Conservation (phyloP, 1,139 yeast species). For the Debaryomyces singareniensis region DNA sequence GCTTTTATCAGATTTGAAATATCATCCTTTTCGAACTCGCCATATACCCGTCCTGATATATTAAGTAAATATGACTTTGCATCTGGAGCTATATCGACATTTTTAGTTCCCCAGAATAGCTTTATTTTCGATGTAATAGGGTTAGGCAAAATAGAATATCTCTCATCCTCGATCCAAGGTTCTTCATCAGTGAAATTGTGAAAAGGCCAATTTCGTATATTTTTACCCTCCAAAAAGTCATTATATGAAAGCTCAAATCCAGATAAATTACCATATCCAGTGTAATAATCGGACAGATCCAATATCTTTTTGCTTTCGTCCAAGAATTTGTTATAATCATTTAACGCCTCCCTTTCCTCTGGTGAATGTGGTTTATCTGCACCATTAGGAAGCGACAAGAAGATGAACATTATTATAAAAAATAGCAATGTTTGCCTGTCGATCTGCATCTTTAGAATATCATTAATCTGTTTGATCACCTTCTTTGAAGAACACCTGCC, state of each 20-base stretch:
- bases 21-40: conserved; percentile 19
- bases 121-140: conserved; percentile 41
- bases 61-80: conserved; percentile 39
- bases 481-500: too few species aligned
- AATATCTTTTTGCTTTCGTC: conserved; percentile 25
- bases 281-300: conserved; percentile 32
- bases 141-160: conserved; percentile 57
- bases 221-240: conserved; percentile 42
- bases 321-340: conserved; percentile 25
- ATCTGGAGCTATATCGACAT: conserved; percentile 9
- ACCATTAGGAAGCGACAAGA: conserved; percentile 25
- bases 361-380: conserved; percentile 25
- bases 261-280: conserved; percentile 67
- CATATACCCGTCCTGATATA: conserved; percentile 44
- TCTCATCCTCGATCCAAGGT: conserved; percentile 51
- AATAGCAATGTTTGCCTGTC: conserved; percentile 34
- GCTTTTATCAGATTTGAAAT: conserved; percentile 12
- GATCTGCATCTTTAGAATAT: conserved; percentile 20
- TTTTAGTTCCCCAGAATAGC: conserved; percentile 41
- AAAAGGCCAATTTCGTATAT: conserved; percentile 52
- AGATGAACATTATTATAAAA: conserved; percentile 31
- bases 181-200: conserved; percentile 30
- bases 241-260: conserved; percentile 62
- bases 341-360: conserved; percentile 22
- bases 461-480: too few species aligned